A percentile compares a stretch with the other conserved stretches of the same genome.
Evolutionary conservation across 2,329 filamentous ascomycete species (phyloP).

Genomic region (Ceratocystis albifundus): DNA sequence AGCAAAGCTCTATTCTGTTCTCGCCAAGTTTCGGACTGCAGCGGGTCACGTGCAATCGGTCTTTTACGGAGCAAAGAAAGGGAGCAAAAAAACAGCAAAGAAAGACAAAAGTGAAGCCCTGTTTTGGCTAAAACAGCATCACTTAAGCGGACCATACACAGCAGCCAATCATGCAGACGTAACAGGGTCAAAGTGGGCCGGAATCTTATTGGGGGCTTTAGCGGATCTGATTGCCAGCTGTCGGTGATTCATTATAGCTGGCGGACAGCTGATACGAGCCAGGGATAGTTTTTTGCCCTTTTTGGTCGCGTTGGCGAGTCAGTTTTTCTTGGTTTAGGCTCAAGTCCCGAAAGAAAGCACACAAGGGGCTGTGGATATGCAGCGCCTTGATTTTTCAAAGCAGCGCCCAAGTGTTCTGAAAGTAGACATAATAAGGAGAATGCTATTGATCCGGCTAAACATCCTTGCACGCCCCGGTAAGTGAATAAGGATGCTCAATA

Average conservation of each 20-base stretch:
- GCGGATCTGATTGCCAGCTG: not conserved
- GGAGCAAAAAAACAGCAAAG: not conserved
- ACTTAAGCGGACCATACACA: not conserved
- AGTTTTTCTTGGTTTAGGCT: not conserved
- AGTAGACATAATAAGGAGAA: no score
- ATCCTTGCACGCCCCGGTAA: no score
- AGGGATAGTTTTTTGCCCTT: not conserved
- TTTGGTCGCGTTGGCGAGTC: not conserved
- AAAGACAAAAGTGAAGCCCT: not conserved
- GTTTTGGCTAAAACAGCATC: not conserved
- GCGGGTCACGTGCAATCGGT: conserved; percentile 23
- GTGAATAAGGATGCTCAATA: no score
- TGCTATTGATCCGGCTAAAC: no score
- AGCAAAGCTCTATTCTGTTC: conserved; percentile 25
- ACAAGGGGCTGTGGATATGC: no score
- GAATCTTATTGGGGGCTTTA: not conserved
- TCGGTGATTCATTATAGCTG: not conserved
- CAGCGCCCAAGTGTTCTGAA: no score
- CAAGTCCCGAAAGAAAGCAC: no score
- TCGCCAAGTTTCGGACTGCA: conserved; percentile 23
- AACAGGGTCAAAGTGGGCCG: not conserved
- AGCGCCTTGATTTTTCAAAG: no score
- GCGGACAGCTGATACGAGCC: not conserved
- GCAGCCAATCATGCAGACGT: not conserved
- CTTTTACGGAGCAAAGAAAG: conserved; percentile 20